These are phyloP conservation scores for Colletotrichum orbiculare DNA, from an alignment of 2,329 filamentous ascomycete genomes.

Conservation along the genomic window DNA sequence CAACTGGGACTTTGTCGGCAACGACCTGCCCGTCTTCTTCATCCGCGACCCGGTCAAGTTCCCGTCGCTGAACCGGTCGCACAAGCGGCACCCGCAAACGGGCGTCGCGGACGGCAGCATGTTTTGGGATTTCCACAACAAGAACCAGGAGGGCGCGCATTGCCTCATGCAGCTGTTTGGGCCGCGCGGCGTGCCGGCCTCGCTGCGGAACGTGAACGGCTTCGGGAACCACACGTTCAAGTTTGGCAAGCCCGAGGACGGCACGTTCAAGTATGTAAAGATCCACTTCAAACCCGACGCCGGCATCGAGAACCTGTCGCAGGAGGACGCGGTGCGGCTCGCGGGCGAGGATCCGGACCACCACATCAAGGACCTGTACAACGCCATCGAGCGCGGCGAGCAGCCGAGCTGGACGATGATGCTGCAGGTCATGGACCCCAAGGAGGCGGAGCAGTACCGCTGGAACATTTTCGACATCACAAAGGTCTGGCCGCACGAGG, in stretches of 20 bases:
- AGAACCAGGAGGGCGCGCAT: conserved; percentile 58
- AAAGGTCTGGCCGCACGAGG: conserved; percentile 61
- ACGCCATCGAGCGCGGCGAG: conserved; percentile 54
- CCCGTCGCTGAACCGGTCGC: conserved; percentile 52
- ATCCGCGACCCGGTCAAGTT: conserved; percentile 55
- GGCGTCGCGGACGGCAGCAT: conserved; percentile 53
- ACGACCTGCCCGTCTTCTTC: conserved; percentile 60
- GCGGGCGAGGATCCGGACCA: conserved; percentile 59
- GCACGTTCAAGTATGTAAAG: conserved; percentile 55
- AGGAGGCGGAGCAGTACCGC: conserved; percentile 57
- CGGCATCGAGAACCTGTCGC: conserved; percentile 52
- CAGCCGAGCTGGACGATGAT: conserved; percentile 60
- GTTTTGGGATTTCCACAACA: conserved; percentile 48
- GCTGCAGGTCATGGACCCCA: conserved; percentile 61
- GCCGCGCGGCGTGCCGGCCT: conserved; percentile 55
- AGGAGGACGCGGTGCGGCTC: conserved; percentile 45
- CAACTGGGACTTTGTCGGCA: conserved; percentile 57
- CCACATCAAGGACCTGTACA: conserved; percentile 60
- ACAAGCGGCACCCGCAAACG: conserved; percentile 52
- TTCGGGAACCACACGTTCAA: conserved; percentile 58
- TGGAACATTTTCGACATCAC: conserved; percentile 66
- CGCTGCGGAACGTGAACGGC: conserved; percentile 54
- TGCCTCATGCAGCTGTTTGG: conserved; percentile 59
- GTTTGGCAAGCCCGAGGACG: conserved; percentile 47
- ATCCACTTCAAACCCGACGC: conserved; percentile 57